Percentiles rank a stretch among this genome's conserved stretches.
These are phyloP conservation scores for Yamadazyma sp. DNA, from an alignment of 805 yeast species.

Conservation along the genomic window DNA sequence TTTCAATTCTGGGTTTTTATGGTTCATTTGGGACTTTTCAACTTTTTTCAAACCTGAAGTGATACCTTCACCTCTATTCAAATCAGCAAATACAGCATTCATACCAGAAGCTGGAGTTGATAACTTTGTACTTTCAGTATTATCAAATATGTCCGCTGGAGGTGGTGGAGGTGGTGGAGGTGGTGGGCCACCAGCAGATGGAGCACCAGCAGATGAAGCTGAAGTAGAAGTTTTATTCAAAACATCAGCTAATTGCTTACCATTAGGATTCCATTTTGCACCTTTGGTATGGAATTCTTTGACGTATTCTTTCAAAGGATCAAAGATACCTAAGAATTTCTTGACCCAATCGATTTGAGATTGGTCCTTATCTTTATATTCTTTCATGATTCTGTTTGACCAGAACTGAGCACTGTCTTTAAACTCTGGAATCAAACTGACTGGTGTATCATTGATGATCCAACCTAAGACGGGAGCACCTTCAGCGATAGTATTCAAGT, in stretches of 20 bases:
- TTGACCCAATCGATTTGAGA: constrained; percentile 82
- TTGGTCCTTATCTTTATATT: constrained; percentile 67
- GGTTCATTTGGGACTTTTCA: constrained; percentile 91
- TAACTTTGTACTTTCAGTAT: constrained; percentile 17
- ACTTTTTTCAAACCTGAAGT: constrained; percentile 88
- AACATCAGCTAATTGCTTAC: constrained; percentile 55
- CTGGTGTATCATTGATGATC: constrained; percentile 77
- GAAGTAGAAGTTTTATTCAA: constrained; percentile 29
- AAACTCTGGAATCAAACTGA: constrained; percentile 72
- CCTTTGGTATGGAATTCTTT: constrained; percentile 82
- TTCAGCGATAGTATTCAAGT: constrained; percentile 81
- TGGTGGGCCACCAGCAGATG: constrained; percentile 65
- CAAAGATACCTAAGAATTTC: constrained; percentile 58
- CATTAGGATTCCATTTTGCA: constrained; percentile 68
- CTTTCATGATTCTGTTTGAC: constrained; percentile 87
- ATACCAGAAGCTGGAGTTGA: constrained; percentile 48
- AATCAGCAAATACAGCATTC: constrained; percentile 87
- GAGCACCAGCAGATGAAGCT: constrained; percentile 51
- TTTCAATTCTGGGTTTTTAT: constrained; percentile 83
- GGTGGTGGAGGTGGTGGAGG: constrained; percentile 92
- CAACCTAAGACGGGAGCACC: constrained; percentile 91
- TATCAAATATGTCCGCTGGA: constrained; percentile 60
- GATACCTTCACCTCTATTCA: constrained; percentile 80
- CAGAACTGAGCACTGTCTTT: constrained; percentile 93
- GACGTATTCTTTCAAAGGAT: constrained; percentile 66